Conservation (phyloP, 2,329 filamentous ascomycete genomes). For the Colletotrichum tropicicola region DNA sequence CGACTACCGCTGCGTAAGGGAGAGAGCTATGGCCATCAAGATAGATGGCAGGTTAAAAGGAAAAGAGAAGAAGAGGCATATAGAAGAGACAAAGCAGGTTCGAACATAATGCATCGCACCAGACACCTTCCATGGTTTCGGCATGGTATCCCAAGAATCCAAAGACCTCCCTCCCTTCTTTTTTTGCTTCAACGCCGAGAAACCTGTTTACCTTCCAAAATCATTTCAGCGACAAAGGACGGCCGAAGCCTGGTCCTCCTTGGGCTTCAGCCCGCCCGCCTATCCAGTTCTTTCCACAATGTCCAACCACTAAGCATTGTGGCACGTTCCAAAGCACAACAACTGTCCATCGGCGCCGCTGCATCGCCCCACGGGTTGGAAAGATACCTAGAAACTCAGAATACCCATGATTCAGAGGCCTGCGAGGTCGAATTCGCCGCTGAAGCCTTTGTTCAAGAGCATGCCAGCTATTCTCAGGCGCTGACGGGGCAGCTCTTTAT, state of each 20-base stretch:
- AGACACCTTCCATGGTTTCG: neutral
- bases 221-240: too few species aligned
- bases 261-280: too few species aligned
- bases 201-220: too few species aligned
- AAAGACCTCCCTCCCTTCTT: neutral
- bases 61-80: neutral
- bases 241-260: neutral
- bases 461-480: constrained; percentile 71
- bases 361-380: too few species aligned
- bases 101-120: neutral
- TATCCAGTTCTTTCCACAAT: too few species aligned
- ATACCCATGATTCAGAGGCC: constrained; percentile 38
- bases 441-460: constrained; percentile 74
- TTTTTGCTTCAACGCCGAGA: too few species aligned
- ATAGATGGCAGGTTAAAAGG: neutral
- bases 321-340: too few species aligned
- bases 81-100: neutral
- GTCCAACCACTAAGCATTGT: too few species aligned
- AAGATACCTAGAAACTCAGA: neutral
- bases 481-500: constrained; percentile 66
- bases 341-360: too few species aligned
- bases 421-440: constrained; percentile 63
- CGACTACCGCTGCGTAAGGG: too few species aligned
- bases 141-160: constrained; percentile 6
- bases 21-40: neutral